Conservation (phyloP, 2,329 filamentous ascomycete species). For the Penicillium sp. region DNA sequence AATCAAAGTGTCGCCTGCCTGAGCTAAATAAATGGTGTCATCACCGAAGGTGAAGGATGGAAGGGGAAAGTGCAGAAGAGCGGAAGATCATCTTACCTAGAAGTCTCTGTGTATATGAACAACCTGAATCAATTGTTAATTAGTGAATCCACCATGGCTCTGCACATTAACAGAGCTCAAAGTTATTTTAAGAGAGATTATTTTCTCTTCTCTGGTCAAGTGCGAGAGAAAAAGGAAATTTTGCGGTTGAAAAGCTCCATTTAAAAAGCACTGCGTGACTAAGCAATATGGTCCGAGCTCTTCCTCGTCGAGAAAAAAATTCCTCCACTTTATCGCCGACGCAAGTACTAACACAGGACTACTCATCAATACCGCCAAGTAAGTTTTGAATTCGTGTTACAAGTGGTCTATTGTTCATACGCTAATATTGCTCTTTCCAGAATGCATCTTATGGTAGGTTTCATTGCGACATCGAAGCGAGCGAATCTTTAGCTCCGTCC, state of each 20-base stretch:
- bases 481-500: conserved; percentile 10
- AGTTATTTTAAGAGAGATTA: neutral
- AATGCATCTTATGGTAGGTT: conserved; percentile 45
- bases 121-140: conserved; percentile 3
- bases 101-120: neutral
- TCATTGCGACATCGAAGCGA: neutral
- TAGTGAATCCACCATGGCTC: conserved; percentile 4
- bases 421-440: conserved; percentile 20
- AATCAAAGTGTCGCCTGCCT: conserved; percentile 52
- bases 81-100: conserved; percentile 19
- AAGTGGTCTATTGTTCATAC: neutral
- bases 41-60: conserved; percentile 39
- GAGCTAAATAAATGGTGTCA: conserved; percentile 45
- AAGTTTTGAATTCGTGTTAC: conserved; percentile 14
- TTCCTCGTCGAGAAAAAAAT: conserved; percentile 24
- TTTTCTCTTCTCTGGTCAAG: neutral
- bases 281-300: conserved; percentile 21
- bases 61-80: conserved; percentile 13
- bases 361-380: conserved; percentile 28
- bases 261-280: conserved; percentile 25
- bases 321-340: conserved; percentile 23
- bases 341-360: conserved; percentile 14
- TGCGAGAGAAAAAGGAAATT: conserved; percentile 11
- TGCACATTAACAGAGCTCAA: conserved; percentile 4
- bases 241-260: conserved; percentile 13